Evolutionary conservation across 2,329 filamentous ascomycete genomes (phyloP), one percentile per base, ranked within the genome.

Genomic region (Biscogniauxia mediterranea): DNA sequence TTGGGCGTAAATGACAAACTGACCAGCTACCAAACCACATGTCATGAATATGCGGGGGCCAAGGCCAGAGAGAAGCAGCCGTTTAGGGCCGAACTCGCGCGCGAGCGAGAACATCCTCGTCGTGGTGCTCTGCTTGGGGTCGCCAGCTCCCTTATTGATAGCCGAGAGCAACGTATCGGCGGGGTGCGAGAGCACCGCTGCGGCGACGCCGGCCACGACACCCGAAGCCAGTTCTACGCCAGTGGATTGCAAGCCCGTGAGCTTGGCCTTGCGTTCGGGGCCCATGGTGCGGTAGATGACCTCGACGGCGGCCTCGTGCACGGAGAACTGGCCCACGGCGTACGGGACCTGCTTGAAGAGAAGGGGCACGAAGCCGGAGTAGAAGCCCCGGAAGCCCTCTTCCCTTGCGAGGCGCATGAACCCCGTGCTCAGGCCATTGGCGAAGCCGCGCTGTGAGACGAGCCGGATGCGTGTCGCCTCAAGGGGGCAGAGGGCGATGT

Each of bases 241-340:
- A 54, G 93, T 96, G 76, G 91, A 89, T 74, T 89, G 87, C 67
- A 88, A 82, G 68, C 86, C 83, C 62, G 88, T 89, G 70, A 91
- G 81, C 67, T 80, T 84, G 64, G 84, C 83, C 82, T 94, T 95
- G 61, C 77, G 76, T 69, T 83, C 80, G 15, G 79, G 81, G 73
- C 93, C 90, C 74, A 96, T 82, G 58, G 77, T 62, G 60, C 83
- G 81, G 82, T 87, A 96, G 76, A 93, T 85, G 68, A 84, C 74
- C 79, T 96, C 92, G 72, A 90, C 87, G 70, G 90, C 91, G 72
- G 91, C 94, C 81, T 97, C 93, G 83, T 92, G 95, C 59, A 94
- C 92, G 69, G 93, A 91, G 82, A 97, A 97, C 82, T 97, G 96
- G 76, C 92, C 88, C 79, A 96, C 92, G 68, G 93, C 96, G 81